Percentiles rank a stretch among this genome's conserved stretches.
phyloP scores from a whole-genome alignment of 2,329 filamentous ascomycete genomes.

The Ophiocordyceps australis region DNA sequence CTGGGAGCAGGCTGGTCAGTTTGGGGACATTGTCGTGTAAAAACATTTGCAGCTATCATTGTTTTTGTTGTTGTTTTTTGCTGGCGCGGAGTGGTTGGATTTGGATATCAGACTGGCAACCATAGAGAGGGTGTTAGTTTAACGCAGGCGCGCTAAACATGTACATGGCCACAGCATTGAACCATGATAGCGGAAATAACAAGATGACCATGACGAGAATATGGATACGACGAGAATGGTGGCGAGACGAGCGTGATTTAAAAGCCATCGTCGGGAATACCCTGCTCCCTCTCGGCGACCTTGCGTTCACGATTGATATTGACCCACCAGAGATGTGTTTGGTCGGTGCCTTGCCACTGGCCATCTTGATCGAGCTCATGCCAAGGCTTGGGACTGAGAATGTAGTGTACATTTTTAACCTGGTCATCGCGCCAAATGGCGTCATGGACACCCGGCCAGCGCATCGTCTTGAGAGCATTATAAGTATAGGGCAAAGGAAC shows the following conservation, averaged over 20 bases:
- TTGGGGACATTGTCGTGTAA: no score
- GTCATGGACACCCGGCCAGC: constrained; percentile 31
- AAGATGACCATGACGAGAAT: neutral
- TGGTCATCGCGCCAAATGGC: constrained; percentile 37
- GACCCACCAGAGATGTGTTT: constrained; percentile 38
- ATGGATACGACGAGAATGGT: neutral
- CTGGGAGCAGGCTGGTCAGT: no score
- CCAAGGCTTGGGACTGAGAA: constrained; percentile 44
- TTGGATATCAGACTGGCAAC: no score
- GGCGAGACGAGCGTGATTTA: constrained; percentile 2
- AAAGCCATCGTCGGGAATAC: constrained; percentile 13
- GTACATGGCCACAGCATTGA: no score
- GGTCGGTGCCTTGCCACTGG: constrained; percentile 22
- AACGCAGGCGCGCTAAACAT: no score
- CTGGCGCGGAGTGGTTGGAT: no score
- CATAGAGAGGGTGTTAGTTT: no score
- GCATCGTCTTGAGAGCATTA: constrained; percentile 44
- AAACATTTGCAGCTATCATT: no score
- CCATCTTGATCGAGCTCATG: constrained; percentile 27
- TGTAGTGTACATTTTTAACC: constrained; percentile 45
- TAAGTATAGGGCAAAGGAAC: constrained; percentile 39
- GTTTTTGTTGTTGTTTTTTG: no score
- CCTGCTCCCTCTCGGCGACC: constrained; percentile 17
- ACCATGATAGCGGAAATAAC: no score
- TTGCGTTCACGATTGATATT: constrained; percentile 26